Conservation (phyloP, 1,284 basidiomycete genomes). For the Schizophyllum amplum region DNA sequence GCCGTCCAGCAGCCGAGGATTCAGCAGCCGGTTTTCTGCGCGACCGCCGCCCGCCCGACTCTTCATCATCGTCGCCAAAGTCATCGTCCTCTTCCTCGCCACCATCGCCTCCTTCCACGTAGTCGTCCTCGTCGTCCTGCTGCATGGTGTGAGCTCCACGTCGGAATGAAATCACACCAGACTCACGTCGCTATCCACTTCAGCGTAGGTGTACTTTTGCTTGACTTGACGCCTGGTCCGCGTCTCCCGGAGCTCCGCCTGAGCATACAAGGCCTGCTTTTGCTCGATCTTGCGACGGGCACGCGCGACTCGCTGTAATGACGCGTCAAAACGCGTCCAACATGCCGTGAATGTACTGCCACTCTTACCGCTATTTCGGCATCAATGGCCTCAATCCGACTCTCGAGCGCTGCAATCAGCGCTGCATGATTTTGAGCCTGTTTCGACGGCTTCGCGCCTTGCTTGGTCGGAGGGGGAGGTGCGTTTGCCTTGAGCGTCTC, state of each 20-base stretch:
- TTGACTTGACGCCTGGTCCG: constrained; percentile 61
- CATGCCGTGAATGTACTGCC: constrained; percentile 3
- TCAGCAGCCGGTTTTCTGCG: constrained; percentile 26
- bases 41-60: constrained; percentile 24
- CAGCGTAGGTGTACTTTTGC: constrained; percentile 67
- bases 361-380: constrained; percentile 58
- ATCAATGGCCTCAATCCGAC: constrained; percentile 55
- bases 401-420: constrained; percentile 54
- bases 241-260: constrained; percentile 69
- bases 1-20: constrained; percentile 31
- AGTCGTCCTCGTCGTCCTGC: constrained; percentile 61
- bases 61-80: constrained; percentile 32
- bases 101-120: constrained; percentile 49
- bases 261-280: constrained; percentile 52
- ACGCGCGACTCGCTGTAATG: constrained; percentile 55
- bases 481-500: constrained; percentile 48
- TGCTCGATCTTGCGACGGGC: constrained; percentile 62
- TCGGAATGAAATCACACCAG: not conserved
- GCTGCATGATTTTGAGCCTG: constrained; percentile 47
- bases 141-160: not conserved
- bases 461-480: constrained; percentile 36
- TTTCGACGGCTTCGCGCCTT: constrained; percentile 42
- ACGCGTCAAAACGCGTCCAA: constrained; percentile 17
- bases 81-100: constrained; percentile 51
- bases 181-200: constrained; percentile 55